phyloP scores from a whole-genome alignment of 768 basidiomycete species.

The Mycena amicta region DNA sequence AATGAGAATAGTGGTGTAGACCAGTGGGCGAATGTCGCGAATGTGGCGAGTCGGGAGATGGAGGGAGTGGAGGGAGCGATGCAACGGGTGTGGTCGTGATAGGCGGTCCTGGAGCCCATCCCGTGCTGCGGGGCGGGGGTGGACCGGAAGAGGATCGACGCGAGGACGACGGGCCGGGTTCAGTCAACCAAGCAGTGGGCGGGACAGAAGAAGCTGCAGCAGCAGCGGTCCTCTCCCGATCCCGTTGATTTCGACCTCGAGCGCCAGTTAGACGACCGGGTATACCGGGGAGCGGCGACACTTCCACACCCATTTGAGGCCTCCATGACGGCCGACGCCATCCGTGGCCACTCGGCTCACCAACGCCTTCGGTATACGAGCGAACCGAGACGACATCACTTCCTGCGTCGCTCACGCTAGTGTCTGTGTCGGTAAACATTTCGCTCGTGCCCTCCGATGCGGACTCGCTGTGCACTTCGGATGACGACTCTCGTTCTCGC shows the following conservation, averaged over 20 bases:
- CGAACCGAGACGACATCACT: conserved; percentile 73
- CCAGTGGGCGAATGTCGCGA: conserved; percentile 34
- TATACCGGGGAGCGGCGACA: conserved; percentile 4
- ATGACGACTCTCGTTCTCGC: conserved; percentile 10
- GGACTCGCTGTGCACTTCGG: conserved; percentile 45
- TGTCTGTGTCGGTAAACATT: conserved; percentile 68
- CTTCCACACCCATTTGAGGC: conserved; percentile 21
- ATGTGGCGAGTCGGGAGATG: conserved; percentile 49
- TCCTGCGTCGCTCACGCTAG: conserved; percentile 60
- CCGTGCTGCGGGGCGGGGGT: conserved; percentile 8
- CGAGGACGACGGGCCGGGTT: conserved; percentile 8
- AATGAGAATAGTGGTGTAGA: conserved; percentile 18
- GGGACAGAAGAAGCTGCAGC: conserved; percentile 1
- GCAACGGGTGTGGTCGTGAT: conserved; percentile 1
- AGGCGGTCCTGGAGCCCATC: conserved; percentile 10
- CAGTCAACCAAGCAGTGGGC: conserved; percentile 16
- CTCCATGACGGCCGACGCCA: conserved; percentile 52
- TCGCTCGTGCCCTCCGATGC: conserved; percentile 65
- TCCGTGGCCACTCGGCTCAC: conserved; percentile 13
- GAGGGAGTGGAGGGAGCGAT: conserved; percentile 35
- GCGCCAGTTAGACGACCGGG: conserved; percentile 12
- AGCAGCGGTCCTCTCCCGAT: conserved; percentile 13
- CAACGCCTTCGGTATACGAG: conserved; percentile 60
- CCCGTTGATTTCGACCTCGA: conserved; percentile 21
- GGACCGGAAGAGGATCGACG: conserved; percentile 18